Evolutionary conservation across 768 basidiomycete species (phyloP), one percentile per base, ranked within the genome.

Genomic region (Gymnopilus junonius): DNA sequence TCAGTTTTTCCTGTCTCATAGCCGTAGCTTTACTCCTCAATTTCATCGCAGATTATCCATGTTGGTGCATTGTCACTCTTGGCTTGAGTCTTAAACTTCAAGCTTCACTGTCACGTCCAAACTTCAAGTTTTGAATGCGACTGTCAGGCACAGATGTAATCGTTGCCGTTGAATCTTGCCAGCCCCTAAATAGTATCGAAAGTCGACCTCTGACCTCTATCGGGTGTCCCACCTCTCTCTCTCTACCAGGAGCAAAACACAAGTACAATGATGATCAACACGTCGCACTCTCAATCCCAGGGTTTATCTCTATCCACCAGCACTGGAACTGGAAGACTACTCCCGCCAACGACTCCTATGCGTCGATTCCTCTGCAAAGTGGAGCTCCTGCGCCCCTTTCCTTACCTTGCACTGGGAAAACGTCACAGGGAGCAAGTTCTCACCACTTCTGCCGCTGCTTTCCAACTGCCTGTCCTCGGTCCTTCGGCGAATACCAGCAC

Each of bases 351-450:
- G 50, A 76, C 76, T 4, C 78, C 79, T 7, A 73, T 81, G 53
- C 78, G 80, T 14, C 78, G 79, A 46, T 74, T 82, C 59, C 73
- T 83, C 51, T 78, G 76, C 73, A 78, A 77, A 57, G 69, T 82
- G 48, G 76, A 81, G 55, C 66, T 75, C 20, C 65, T 76, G 15
- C 75, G 68, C 23, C 69, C 74, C 5, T 59, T 59, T 23, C 61
- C n/a, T n/a, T n/a, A n/a, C n/a, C n/a, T 51, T 29, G 46, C 69
- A 15, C 63, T 73, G 20, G 71, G 75, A 27, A 78, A 76, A 21
- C 66, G 64, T 32, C 42, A 59, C 23, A 70, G 67, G 31, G 66
- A 68, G 20, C 64, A 69, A 37, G 27, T 15, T n/a, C 60, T 54
- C 39, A 39, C 12, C 25, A 8, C 32, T 21, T 23, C 45, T 25